These are phyloP conservation scores for Sinapis alba DNA, from an alignment of 441 rosid genomes.

Conservation along the genomic window DNA sequence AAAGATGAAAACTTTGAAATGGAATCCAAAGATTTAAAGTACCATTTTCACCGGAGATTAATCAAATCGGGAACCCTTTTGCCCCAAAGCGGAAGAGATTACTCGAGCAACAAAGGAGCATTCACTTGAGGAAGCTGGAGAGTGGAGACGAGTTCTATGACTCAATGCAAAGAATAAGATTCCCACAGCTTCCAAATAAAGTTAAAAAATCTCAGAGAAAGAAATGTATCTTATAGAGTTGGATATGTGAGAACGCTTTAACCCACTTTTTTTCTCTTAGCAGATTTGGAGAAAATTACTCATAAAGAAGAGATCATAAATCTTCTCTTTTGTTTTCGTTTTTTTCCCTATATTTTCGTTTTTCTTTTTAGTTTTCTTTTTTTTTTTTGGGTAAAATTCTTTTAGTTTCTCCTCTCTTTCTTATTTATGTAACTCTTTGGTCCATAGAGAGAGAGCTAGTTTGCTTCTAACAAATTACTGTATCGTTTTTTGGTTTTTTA, in stretches of 20 bases:
- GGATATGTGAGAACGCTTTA: slow-evolving; percentile 24
- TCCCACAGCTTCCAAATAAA: neutral
- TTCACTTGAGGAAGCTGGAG: slow-evolving; percentile 33
- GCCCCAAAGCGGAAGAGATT: slow-evolving; percentile 7
- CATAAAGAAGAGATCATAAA: slow-evolving; percentile 28
- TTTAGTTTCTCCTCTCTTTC: slow-evolving; percentile 34
- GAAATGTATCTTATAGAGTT: slow-evolving; percentile 26
- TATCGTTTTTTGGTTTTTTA: neutral
- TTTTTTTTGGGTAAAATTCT: neutral
- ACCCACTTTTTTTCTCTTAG: neutral
- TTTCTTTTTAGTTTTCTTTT: slow-evolving; percentile 29
- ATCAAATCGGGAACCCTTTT: slow-evolving; percentile 26
- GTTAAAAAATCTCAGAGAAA: neutral
- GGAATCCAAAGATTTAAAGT: neutral
- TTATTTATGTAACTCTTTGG: neutral
- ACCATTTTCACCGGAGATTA: slow-evolving; percentile 30
- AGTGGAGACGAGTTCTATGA: slow-evolving; percentile 14
- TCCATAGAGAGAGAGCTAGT: no score
- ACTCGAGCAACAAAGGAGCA: slow-evolving; percentile 9
- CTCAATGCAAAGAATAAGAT: slow-evolving; percentile 28
- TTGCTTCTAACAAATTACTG: slow-evolving; percentile 1
- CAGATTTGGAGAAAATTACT: neutral
- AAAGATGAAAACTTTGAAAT: slow-evolving; percentile 28
- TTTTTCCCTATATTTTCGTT: slow-evolving; percentile 3
- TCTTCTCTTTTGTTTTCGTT: neutral